Conservation (phyloP, 1,139 yeast species). For the Trichomonascaceae sp. region DNA sequence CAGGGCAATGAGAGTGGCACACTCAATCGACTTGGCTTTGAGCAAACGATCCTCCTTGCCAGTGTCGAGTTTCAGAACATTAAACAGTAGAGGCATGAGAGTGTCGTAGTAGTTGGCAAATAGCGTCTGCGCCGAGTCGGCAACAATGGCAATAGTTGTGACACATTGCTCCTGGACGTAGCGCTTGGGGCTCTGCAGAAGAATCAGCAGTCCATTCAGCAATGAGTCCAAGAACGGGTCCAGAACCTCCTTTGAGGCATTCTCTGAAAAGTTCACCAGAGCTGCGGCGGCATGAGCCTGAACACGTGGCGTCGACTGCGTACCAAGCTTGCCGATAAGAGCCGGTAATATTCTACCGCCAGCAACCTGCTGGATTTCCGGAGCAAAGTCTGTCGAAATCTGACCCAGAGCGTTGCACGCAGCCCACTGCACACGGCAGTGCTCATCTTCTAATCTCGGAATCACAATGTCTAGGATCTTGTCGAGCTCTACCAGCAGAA, state of each 20-base stretch:
- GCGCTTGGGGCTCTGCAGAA: slow-evolving; percentile 73
- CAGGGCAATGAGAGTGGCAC: slow-evolving; percentile 83
- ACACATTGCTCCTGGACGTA: slow-evolving; percentile 96
- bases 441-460: slow-evolving; percentile 70
- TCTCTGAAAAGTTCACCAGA: slow-evolving; percentile 85
- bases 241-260: slow-evolving; percentile 71
- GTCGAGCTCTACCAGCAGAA: slow-evolving; percentile 69
- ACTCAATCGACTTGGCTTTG: slow-evolving; percentile 90
- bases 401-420: slow-evolving; percentile 96
- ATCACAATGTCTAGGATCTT: slow-evolving; percentile 69
- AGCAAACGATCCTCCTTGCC: slow-evolving; percentile 69
- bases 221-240: slow-evolving; percentile 85
- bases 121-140: slow-evolving; percentile 91
- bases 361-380: slow-evolving; percentile 66
- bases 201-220: slow-evolving; percentile 55
- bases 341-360: slow-evolving; percentile 79
- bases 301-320: slow-evolving; percentile 69
- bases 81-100: slow-evolving; percentile 77
- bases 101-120: slow-evolving; percentile 89
- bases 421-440: slow-evolving; percentile 93
- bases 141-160: slow-evolving; percentile 92
- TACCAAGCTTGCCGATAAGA: slow-evolving; percentile 64
- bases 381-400: slow-evolving; percentile 95
- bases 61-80: slow-evolving; percentile 66
- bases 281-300: slow-evolving; percentile 99